Evolutionary conservation across 2,329 filamentous ascomycete species (phyloP).

Genomic region (Ceratocystis ficicola): DNA sequence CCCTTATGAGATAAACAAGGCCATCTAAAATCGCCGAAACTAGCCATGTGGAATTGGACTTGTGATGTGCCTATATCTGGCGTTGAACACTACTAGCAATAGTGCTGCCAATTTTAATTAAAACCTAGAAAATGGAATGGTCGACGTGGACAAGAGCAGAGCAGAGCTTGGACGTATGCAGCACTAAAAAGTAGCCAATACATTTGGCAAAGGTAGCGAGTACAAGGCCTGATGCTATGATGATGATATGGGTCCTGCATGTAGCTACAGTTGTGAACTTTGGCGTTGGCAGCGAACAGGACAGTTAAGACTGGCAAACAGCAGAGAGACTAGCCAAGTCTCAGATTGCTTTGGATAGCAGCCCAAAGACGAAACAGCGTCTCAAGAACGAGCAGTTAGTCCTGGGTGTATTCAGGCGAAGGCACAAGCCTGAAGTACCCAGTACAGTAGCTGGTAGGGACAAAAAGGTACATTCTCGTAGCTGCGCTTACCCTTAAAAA

Average conservation of each 20-base stretch:
- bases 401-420: too few species aligned
- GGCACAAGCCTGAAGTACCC: too few species aligned
- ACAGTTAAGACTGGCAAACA: not conserved
- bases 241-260: not conserved
- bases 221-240: not conserved
- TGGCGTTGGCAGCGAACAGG: not conserved
- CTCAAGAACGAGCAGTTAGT: too few species aligned
- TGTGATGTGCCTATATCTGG: not conserved
- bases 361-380: too few species aligned
- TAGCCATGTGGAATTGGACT: not conserved
- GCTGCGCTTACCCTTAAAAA: not conserved
- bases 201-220: too few species aligned
- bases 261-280: not conserved
- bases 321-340: not conserved
- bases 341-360: too few species aligned
- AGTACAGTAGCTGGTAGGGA: too few species aligned
- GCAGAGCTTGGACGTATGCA: slow-evolving; percentile 8
- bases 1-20: not conserved
- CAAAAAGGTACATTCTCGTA: too few species aligned
- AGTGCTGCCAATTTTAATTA: not conserved
- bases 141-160: not conserved
- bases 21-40: not conserved
- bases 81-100: not conserved
- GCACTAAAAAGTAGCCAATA: not conserved
- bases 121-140: not conserved